phyloP scores from a whole-genome alignment of 164 flowering plant species.

The Sedum album region DNA sequence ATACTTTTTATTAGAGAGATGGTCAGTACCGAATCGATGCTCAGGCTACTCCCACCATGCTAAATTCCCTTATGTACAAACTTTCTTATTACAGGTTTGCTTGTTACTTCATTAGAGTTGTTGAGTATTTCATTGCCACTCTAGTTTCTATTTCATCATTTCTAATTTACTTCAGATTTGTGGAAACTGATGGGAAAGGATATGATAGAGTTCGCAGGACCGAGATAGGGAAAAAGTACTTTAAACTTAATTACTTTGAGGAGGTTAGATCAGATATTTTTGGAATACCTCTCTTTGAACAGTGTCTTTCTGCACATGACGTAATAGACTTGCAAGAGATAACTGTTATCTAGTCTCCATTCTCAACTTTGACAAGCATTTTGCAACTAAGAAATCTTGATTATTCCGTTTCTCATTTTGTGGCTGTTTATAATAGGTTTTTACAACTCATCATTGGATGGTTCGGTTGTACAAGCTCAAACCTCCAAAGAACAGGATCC shows the following conservation, averaged over 20 bases:
- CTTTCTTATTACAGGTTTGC: constrained; percentile 91
- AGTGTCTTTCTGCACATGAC: background rate
- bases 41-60: constrained; percentile 95
- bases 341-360: background rate
- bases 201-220: constrained; percentile 89
- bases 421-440: constrained; percentile 43
- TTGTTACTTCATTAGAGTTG: constrained; percentile 13
- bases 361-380: background rate
- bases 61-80: constrained; percentile 92
- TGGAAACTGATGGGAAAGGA: constrained; percentile 91
- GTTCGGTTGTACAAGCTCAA: constrained; percentile 89
- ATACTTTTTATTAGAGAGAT: constrained; percentile 54
- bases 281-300: background rate
- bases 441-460: constrained; percentile 99
- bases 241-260: constrained; percentile 91
- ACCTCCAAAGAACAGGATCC: constrained; percentile 74
- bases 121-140: background rate
- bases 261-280: constrained; percentile 48
- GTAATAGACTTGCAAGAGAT: too few relatives aligned
- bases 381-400: background rate
- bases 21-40: constrained; percentile 95
- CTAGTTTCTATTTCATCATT: background rate
- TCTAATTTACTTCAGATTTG: constrained; percentile 46
- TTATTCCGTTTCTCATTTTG: background rate
- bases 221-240: constrained; percentile 92